phyloP scores from a whole-genome alignment of 768 basidiomycete genomes.

The Boletus coccyginus region DNA sequence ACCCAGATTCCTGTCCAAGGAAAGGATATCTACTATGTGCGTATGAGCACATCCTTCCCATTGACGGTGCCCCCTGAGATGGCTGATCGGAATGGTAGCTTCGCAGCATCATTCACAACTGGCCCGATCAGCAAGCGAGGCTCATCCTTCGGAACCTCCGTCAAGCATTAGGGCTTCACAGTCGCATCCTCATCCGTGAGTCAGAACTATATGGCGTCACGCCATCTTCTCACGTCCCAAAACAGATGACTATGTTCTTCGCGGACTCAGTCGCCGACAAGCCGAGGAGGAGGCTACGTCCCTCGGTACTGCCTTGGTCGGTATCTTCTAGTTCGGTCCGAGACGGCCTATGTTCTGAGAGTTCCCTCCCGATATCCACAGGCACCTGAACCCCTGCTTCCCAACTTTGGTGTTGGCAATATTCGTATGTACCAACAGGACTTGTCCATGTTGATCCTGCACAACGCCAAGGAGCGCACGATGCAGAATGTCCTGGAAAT shows the following conservation, averaged over 20 bases:
- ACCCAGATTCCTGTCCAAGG: constrained; percentile 24
- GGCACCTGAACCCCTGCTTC: constrained; percentile 34
- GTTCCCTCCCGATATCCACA: constrained; percentile 1
- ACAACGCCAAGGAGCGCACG: constrained; percentile 35
- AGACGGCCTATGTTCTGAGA: not conserved
- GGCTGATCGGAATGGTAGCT: constrained; percentile 4
- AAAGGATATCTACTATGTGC: constrained; percentile 34
- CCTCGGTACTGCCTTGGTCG: constrained; percentile 14
- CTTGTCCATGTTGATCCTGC: constrained; percentile 27
- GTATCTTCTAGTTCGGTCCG: not conserved
- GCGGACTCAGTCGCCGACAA: constrained; percentile 14
- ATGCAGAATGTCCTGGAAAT: constrained; percentile 27
- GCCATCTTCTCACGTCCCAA: not conserved
- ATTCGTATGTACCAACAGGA: constrained; percentile 31
- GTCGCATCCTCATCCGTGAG: constrained; percentile 34
- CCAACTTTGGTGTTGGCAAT: constrained; percentile 33
- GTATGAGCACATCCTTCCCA: not conserved
- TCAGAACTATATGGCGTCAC: not conserved
- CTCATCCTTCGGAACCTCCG: constrained; percentile 31
- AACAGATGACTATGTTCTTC: constrained; percentile 25
- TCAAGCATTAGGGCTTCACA: constrained; percentile 27
- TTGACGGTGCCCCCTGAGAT: not conserved
- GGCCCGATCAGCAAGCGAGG: constrained; percentile 29
- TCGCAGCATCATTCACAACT: constrained; percentile 31
- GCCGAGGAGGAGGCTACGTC: constrained; percentile 10